Evolutionary conservation across 2,329 filamentous ascomycete genomes (phyloP), one percentile per base, ranked within the genome.

Genomic region (Lanzia echinophila): DNA sequence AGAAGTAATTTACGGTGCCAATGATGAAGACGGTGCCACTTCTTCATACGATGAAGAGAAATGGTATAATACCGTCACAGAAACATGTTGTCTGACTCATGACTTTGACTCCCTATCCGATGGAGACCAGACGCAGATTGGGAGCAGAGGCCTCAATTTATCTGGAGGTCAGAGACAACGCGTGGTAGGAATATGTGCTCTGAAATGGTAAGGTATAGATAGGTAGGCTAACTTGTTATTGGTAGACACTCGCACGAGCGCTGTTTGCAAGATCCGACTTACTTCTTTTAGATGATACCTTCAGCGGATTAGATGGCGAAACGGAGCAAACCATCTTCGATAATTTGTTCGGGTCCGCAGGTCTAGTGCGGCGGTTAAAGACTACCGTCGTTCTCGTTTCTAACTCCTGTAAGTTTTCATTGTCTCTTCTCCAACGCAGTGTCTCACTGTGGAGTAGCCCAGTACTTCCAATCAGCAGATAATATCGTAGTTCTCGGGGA

Each of bases 101-200:
- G 68, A 70, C 54, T 47, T 70, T 1, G 36, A 58, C 1, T 13
- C 45, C 2, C 52, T 75, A 17, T 63, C 69, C 1, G 58, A 67
- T 11, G 68, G 69, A 6, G 71, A 74, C 38, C 53, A 65, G 4
- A 73, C 71, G 0, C 56, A 68, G 13, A 67, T 75, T 50, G 73
- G 74, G 2, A 70, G 67, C n/a, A 67, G 68, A 6, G 74, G 74
- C 1, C 63, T 73, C 2, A 69, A 69, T 3, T 57, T 77, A 1
- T 75, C 73, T 38, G 74, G 74, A 34, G 74, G 74, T 1, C 74
- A 77, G 51, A 72, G 67, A 39, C 71, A 73, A 28, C 65, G 73
- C 38, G 63, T 74, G 24, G 71, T 73, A 62, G 19, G 42, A 38
- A 15, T 17, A 62, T 38, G 20, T 38, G 12, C 12, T 15, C 5